Percentiles rank a stretch among this genome's conserved stretches.
phyloP scores from a whole-genome alignment of 148 eudicot species.

The Rhododendron ferrugineum region DNA sequence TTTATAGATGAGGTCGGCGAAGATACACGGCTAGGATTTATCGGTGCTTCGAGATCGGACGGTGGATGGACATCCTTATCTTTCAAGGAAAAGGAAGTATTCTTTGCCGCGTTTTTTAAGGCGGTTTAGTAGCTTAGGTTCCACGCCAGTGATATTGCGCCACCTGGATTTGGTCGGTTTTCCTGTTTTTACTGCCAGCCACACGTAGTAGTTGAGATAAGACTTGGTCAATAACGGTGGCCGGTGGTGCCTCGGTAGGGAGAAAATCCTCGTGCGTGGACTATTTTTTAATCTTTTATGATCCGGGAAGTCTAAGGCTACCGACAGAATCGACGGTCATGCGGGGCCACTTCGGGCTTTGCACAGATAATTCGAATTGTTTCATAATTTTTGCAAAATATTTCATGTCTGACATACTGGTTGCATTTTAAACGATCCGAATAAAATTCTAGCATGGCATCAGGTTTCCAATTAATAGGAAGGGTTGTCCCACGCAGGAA shows the following conservation, averaged over 20 bases:
- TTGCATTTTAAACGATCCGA: too few species aligned
- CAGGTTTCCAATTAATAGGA: too few species aligned
- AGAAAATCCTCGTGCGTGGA: too few species aligned
- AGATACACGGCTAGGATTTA: neutral
- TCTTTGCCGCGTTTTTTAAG: neutral
- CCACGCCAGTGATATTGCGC: neutral
- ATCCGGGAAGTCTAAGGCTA: too few species aligned
- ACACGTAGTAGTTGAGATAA: too few species aligned
- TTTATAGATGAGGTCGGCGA: neutral
- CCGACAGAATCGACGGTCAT: too few species aligned
- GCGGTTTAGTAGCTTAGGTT: neutral
- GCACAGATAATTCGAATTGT: fast-evolving
- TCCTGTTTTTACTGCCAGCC: too few species aligned
- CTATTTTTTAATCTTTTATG: too few species aligned
- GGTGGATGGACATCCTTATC: neutral
- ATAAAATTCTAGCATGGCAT: too few species aligned
- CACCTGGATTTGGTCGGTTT: neutral
- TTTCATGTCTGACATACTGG: neutral
- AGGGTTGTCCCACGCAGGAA: neutral
- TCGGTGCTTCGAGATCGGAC: neutral
- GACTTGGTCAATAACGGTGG: too few species aligned
- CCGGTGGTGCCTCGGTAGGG: neutral
- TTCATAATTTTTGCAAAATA: too few species aligned
- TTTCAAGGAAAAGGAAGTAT: neutral
- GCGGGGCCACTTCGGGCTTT: fast-evolving